phyloP scores from a whole-genome alignment of 2,329 filamentous ascomycete genomes.

The Colletotrichum incanum region DNA sequence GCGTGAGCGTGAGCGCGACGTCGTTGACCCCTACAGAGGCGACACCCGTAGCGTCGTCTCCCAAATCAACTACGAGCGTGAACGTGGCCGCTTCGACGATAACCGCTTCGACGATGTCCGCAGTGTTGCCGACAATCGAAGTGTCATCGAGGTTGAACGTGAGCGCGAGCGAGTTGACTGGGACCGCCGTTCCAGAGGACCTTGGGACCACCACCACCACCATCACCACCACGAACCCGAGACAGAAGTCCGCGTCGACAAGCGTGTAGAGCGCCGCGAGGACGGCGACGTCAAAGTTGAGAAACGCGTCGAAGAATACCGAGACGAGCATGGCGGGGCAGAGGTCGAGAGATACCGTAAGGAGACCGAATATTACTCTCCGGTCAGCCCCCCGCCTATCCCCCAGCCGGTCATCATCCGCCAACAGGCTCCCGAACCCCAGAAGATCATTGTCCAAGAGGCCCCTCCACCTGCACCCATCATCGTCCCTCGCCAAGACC shows the following conservation, averaged over 20 bases:
- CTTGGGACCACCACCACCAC: conserved; percentile 49
- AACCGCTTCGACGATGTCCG: conserved; percentile 49
- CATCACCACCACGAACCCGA: conserved; percentile 49
- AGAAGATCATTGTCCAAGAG: conserved; percentile 74
- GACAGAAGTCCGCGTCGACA: conserved; percentile 60
- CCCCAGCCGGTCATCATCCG: conserved; percentile 69
- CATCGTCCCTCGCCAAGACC: conserved; percentile 63
- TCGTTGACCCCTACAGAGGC: conserved; percentile 46
- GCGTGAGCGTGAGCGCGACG: conserved; percentile 32
- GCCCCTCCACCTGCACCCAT: conserved; percentile 68
- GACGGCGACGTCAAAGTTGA: conserved; percentile 70
- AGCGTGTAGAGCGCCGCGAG: conserved; percentile 58
- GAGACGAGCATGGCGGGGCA: conserved; percentile 61
- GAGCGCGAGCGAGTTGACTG: conserved; percentile 49
- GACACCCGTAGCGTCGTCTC: conserved; percentile 51
- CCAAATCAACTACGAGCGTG: conserved; percentile 52
- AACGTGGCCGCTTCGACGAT: conserved; percentile 36
- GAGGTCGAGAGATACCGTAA: conserved; percentile 73
- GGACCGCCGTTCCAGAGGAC: conserved; percentile 52
- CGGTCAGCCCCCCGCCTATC: conserved; percentile 62
- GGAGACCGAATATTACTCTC: conserved; percentile 75
- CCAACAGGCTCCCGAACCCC: conserved; percentile 68
- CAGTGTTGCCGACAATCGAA: conserved; percentile 55
- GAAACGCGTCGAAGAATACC: conserved; percentile 66
- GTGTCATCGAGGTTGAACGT: conserved; percentile 59